phyloP scores from a whole-genome alignment of 2,329 filamentous ascomycete genomes.

The Neonectria sp. region DNA sequence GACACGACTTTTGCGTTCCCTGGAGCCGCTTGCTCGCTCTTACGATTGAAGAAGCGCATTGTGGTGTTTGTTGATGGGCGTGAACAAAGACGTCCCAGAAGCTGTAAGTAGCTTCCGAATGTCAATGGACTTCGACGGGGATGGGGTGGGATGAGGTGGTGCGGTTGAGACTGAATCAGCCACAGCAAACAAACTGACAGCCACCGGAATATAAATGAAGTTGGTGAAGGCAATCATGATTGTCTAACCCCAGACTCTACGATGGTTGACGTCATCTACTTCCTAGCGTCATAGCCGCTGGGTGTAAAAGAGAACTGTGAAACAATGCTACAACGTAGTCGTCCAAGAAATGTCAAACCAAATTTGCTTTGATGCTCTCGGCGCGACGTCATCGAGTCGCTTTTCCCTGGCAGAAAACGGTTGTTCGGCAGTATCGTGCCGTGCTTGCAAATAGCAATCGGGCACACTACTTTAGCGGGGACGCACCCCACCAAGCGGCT shows the following conservation, averaged over 20 bases:
- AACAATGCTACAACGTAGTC: background rate
- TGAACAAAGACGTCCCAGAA: background rate
- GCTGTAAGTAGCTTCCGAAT: background rate
- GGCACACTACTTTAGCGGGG: background rate
- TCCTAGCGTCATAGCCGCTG: background rate
- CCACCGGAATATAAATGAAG: background rate
- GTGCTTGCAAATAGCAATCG: constrained; percentile 5
- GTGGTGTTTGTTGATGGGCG: background rate
- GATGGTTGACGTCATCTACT: constrained; percentile 25
- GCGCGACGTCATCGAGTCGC: constrained; percentile 2
- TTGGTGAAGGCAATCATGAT: background rate
- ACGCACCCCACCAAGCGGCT: background rate
- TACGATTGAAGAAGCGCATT: constrained; percentile 15
- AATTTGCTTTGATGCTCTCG: background rate
- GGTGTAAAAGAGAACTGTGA: background rate
- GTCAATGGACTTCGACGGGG: background rate
- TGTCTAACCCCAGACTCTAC: background rate
- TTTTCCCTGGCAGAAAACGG: constrained; percentile 1
- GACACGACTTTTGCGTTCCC: background rate
- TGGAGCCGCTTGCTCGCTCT: background rate
- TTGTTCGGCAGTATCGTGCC: constrained; percentile 6
- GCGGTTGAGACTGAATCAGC: background rate
- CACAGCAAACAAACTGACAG: background rate
- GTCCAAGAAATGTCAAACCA: background rate
- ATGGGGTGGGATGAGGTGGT: background rate